These are phyloP conservation scores for Vanderwaltozyma polyspora DNA, from an alignment of 805 yeast species.

Conservation along the genomic window DNA sequence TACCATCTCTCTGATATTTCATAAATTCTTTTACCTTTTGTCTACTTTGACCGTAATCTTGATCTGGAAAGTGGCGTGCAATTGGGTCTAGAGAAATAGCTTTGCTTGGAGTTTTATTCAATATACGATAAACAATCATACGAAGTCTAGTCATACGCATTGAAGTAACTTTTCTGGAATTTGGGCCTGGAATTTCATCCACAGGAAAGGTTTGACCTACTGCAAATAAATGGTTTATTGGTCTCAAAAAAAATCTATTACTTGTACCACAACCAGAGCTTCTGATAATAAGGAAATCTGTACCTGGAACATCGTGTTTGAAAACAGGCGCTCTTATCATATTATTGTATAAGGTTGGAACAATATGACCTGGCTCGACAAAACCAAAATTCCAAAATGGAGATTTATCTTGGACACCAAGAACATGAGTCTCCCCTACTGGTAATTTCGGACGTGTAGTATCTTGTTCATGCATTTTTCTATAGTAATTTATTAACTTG, in stretches of 20 bases:
- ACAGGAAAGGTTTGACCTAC: constrained; percentile 93
- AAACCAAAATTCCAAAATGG: constrained; percentile 98
- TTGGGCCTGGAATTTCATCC: constrained; percentile 94
- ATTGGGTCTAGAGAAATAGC: constrained; percentile 80
- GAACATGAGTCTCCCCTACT: constrained; percentile 88
- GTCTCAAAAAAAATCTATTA: constrained; percentile 57
- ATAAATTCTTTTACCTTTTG: constrained; percentile 92
- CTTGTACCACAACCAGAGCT: constrained; percentile 73
- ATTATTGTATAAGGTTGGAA: constrained; percentile 86
- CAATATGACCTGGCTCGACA: constrained; percentile 88
- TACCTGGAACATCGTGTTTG: constrained; percentile 63
- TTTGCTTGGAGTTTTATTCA: constrained; percentile 62
- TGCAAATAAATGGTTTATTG: constrained; percentile 61
- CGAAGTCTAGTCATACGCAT: constrained; percentile 82
- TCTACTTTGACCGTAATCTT: constrained; percentile 92
- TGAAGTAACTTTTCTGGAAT: constrained; percentile 88
- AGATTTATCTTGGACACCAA: constrained; percentile 91
- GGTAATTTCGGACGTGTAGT: constrained; percentile 75
- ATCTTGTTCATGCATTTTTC: constrained; percentile 75
- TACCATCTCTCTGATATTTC: constrained; percentile 93
- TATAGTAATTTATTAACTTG: constrained; percentile 82
- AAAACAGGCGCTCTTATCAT: constrained; percentile 89
- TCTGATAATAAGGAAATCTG: constrained; percentile 74
- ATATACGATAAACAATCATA: constrained; percentile 84
- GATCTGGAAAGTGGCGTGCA: constrained; percentile 89